Percentiles rank a stretch among this genome's conserved stretches.
Evolutionary conservation across 805 yeast species (phyloP).

Genomic region (Hanseniaspora singularis): DNA sequence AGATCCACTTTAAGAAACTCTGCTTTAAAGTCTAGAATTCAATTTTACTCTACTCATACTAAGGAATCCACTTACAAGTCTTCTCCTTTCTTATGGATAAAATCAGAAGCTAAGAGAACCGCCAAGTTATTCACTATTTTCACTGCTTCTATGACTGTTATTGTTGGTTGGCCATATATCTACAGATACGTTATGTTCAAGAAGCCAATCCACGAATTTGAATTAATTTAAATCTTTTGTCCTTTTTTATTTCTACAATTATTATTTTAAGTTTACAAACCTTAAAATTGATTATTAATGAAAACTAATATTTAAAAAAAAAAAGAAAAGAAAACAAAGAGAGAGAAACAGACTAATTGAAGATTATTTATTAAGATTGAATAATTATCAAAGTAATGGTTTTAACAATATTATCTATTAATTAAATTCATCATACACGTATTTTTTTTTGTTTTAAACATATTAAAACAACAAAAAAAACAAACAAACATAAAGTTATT

Average conservation of each 20-base stretch:
- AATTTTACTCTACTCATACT: conserved; percentile 13
- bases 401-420: too few relatives aligned
- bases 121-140: conserved; percentile 20
- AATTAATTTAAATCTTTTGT: conserved; percentile 1
- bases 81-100: conserved; percentile 21
- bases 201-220: conserved; percentile 6
- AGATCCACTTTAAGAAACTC: conserved; percentile 8
- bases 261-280: not conserved
- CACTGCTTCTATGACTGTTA: conserved; percentile 17
- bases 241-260: not conserved
- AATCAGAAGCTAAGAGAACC: conserved; percentile 23
- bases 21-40: conserved; percentile 6
- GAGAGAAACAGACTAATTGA: too few relatives aligned
- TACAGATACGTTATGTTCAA: conserved; percentile 15
- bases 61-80: conserved; percentile 17
- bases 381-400: too few relatives aligned
- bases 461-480: too few relatives aligned
- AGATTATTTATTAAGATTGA: too few relatives aligned
- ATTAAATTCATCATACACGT: too few relatives aligned
- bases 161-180: conserved; percentile 25
- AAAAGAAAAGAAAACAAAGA: too few relatives aligned
- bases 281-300: too few relatives aligned
- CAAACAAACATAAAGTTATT: too few relatives aligned
- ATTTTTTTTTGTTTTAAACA: too few relatives aligned
- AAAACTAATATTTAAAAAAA: too few relatives aligned